phyloP scores from a whole-genome alignment of 169 alveolate genomes.

The Cryptosporidium felis region DNA sequence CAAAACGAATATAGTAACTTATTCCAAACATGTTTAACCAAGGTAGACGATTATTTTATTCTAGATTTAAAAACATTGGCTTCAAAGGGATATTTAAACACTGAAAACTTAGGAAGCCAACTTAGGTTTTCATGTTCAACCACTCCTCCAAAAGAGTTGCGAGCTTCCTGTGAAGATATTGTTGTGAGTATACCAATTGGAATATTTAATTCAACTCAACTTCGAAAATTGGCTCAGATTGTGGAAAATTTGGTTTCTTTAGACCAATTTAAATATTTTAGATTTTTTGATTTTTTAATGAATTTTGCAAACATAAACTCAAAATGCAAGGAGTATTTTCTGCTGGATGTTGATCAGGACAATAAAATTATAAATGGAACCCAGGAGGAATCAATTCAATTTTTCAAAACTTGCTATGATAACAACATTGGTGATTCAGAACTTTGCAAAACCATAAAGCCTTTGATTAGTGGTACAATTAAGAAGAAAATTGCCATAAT shows the following conservation, averaged over 20 bases:
- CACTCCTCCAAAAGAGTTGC: constrained; percentile 10
- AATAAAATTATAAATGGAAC: background rate
- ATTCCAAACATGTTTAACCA: constrained; percentile 17
- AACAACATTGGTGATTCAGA: background rate
- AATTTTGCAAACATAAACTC: background rate
- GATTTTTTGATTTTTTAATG: constrained; percentile 35
- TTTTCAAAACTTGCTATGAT: background rate
- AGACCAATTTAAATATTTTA: constrained; percentile 27
- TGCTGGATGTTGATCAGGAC: background rate
- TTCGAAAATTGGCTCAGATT: constrained; percentile 22
- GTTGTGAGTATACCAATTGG: constrained; percentile 41
- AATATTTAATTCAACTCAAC: constrained; percentile 4
- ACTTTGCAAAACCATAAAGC: background rate
- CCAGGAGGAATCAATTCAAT: too few species aligned
- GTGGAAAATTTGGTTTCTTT: constrained; percentile 8
- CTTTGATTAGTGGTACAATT: background rate
- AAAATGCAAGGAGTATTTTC: constrained; percentile 1
- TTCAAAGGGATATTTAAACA: background rate
- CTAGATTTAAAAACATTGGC: background rate
- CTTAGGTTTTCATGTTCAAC: constrained; percentile 16
- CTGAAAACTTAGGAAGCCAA: constrained; percentile 20
- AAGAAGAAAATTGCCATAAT: constrained; percentile 30
- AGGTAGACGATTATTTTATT: constrained; percentile 16
- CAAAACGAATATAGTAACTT: constrained; percentile 1
- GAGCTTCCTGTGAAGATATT: constrained; percentile 8